phyloP scores from a whole-genome alignment of 2,329 filamentous ascomycete species.

The Botryosphaeria agaves region DNA sequence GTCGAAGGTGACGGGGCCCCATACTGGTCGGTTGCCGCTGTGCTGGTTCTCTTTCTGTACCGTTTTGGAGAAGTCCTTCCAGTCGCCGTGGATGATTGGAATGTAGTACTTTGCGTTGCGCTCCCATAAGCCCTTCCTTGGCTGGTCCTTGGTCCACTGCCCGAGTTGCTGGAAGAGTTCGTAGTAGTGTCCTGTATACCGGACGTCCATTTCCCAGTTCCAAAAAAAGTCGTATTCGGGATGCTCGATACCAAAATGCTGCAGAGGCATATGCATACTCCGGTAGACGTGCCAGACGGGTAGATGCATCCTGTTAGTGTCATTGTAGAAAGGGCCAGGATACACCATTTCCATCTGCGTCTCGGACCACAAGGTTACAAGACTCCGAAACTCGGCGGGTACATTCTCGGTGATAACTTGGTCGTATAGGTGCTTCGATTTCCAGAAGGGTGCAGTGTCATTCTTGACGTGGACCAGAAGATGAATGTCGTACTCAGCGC shows the following conservation, averaged over 20 bases:
- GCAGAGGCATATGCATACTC: slow-evolving; percentile 53
- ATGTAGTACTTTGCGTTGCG: slow-evolving; percentile 39
- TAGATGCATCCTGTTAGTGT: no score
- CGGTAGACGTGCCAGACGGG: slow-evolving; percentile 30
- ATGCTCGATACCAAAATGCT: slow-evolving; percentile 58
- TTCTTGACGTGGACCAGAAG: slow-evolving; percentile 35
- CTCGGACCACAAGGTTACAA: slow-evolving; percentile 60
- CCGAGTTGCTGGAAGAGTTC: slow-evolving; percentile 53
- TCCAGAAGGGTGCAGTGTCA: slow-evolving; percentile 37
- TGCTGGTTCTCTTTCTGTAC: slow-evolving; percentile 22
- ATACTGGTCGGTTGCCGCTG: slow-evolving; percentile 40
- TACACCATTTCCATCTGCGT: slow-evolving; percentile 29
- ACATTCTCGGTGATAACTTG: slow-evolving; percentile 43
- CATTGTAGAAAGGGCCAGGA: no score
- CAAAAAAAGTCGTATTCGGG: slow-evolving; percentile 64
- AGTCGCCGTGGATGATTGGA: slow-evolving; percentile 33
- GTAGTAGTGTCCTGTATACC: slow-evolving; percentile 68
- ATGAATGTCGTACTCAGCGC: slow-evolving; percentile 30
- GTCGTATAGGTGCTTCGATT: slow-evolving; percentile 40
- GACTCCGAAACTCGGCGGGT: slow-evolving; percentile 51
- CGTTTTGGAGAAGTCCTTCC: slow-evolving; percentile 26
- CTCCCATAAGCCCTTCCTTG: slow-evolving; percentile 41
- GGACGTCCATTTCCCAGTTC: slow-evolving; percentile 78
- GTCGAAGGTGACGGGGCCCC: slow-evolving; percentile 63
- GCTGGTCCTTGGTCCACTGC: slow-evolving; percentile 34